phyloP scores from a whole-genome alignment of 768 basidiomycete species.

The Boletus vinaceobasis region DNA sequence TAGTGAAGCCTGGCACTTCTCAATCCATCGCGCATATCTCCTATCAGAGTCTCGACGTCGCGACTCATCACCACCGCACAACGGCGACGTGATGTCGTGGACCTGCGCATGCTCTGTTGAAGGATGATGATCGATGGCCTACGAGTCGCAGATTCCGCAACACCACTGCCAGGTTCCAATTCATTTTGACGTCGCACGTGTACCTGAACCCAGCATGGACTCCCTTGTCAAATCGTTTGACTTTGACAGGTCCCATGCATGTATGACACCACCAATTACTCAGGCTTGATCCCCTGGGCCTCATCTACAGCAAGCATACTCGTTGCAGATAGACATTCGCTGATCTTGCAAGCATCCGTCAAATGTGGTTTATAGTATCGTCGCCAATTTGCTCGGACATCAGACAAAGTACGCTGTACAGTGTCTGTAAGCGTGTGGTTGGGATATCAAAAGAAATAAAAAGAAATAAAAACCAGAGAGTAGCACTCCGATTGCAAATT shows the following conservation, averaged over 20 bases:
- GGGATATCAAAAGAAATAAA: not conserved
- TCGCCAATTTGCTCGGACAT: not conserved
- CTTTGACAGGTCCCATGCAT: not conserved
- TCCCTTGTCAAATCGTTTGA: not conserved
- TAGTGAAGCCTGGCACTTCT: not conserved
- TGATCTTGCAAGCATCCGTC: not conserved
- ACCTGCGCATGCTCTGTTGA: not conserved
- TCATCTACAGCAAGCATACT: not conserved
- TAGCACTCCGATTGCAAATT: slow-evolving; percentile 29
- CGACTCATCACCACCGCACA: not conserved
- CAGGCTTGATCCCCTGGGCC: not conserved
- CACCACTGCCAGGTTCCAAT: not conserved
- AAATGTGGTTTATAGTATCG: not conserved
- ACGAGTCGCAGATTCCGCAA: not conserved
- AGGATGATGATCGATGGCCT: too few species aligned
- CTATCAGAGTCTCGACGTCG: not conserved
- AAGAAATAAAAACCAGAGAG: not conserved
- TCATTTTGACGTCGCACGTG: not conserved
- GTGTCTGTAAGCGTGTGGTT: not conserved
- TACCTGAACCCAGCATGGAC: not conserved
- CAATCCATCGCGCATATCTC: not conserved
- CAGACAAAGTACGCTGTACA: not conserved
- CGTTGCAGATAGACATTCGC: not conserved
- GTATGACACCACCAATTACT: not conserved
- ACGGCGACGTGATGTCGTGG: not conserved